Base-by-base conservation (phyloP, 331 rosid species). In the Erythrophleum ivorense region DNA sequence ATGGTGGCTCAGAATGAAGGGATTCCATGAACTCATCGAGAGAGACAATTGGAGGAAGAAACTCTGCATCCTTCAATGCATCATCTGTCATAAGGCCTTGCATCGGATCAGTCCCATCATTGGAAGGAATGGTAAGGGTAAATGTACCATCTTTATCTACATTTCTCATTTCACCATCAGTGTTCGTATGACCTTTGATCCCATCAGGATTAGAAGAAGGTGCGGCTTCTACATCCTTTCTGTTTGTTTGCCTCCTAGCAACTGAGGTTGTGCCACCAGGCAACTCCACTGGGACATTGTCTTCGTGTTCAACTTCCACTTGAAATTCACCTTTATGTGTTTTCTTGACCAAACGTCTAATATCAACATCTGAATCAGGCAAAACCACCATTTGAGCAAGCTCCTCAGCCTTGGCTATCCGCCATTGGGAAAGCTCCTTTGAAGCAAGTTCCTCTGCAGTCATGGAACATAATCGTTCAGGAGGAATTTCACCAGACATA, bases 381-480 rank as follows among this genome's bases (percentile, higher is more conserved):
- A 96, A 86, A 78, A 96, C 95, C 68, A 94, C 97, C 98, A 96
- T 96, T 81, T 96, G 97, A 7, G 97, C 99, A 85, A 94, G 70
- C 83, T 96, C 98, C 82, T 96, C 99, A 31, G 99, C 99, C 89
- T 96, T 96, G 16, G 99, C 99, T 92, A 91, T 90, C 86, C 99
- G 91, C 99, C 99, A 96, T 85, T 96, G 81, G 54, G 98, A 91
- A 82, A 96, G 99, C 90, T 96, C 98, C 87, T 96, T 90, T 3
- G 99, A 96, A 78, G 99, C 99, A 85, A 96, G 99, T 75, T 96
- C 99, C 86, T 96, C 99, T 0, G 99, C 98, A 54, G 94, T 91
- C 99, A 96, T 96, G 33, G 97, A 91, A 83, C 99, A 96, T 46
- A 96, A 85, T 14, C 90, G 88, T 45, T 88, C 93, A 7, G 99